A percentile compares a stretch with the other conserved stretches of the same genome.
Evolutionary conservation across 1,139 yeast species (phyloP).

Genomic region (Yamadazyma atmosphaerica): DNA sequence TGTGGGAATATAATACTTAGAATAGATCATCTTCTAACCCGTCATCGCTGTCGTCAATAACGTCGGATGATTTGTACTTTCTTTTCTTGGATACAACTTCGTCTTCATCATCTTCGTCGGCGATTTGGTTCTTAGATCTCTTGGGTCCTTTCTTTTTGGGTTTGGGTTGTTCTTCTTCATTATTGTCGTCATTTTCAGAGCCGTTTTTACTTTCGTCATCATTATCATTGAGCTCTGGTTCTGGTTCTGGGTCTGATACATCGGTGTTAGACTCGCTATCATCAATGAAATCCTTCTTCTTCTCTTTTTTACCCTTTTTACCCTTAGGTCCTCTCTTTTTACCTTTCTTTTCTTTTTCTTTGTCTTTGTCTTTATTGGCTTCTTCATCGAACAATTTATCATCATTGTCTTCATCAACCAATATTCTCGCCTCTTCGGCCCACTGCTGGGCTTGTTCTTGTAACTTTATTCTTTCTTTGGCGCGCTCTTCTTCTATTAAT

Average conservation of each 20-base stretch:
- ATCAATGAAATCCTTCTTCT: constrained; percentile 24
- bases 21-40: constrained; percentile 28
- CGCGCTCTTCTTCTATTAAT: constrained; percentile 52
- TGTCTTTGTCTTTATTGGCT: constrained; percentile 20
- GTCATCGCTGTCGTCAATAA: constrained; percentile 56
- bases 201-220: constrained; percentile 19
- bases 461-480: constrained; percentile 66
- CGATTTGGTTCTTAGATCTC: constrained; percentile 19
- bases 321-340: constrained; percentile 17
- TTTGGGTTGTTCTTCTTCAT: constrained; percentile 15
- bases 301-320: constrained; percentile 16
- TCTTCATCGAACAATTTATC: constrained; percentile 37
- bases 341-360: constrained; percentile 16
- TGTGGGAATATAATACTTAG: too few species aligned
- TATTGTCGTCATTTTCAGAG: constrained; percentile 16
- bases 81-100: constrained; percentile 23
- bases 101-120: constrained; percentile 27
- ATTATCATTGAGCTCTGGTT: constrained; percentile 17
- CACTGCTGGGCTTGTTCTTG: constrained; percentile 84
- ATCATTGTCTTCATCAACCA: constrained; percentile 37
- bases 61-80: constrained; percentile 44
- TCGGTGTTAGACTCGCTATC: constrained; percentile 28
- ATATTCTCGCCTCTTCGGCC: constrained; percentile 59
- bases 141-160: constrained; percentile 14
- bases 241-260: constrained; percentile 29